Conservation (phyloP, 2,329 filamentous ascomycete species). For the Pezicula neosporulosa region DNA sequence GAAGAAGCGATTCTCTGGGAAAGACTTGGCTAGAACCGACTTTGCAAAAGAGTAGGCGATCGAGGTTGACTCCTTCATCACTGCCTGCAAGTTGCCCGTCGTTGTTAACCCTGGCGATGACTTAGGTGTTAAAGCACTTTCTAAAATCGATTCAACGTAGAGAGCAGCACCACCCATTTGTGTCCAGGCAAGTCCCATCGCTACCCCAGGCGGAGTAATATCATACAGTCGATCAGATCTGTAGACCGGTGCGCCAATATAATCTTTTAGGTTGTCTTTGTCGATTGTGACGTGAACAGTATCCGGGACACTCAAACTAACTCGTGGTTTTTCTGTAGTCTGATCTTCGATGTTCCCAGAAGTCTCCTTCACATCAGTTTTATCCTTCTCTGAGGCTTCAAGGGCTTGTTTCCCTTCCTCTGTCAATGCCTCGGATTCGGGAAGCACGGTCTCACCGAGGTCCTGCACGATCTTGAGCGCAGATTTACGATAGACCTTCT, state of each 20-base stretch:
- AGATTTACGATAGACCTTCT: slow-evolving; percentile 97
- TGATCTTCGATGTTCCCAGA: slow-evolving; percentile 49
- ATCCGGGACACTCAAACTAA: slow-evolving; percentile 80
- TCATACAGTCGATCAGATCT: slow-evolving; percentile 96
- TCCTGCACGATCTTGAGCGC: slow-evolving; percentile 97
- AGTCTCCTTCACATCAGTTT: slow-evolving; percentile 59
- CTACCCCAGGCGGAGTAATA: slow-evolving; percentile 85
- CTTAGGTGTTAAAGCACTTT: slow-evolving; percentile 70
- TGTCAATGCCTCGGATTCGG: slow-evolving; percentile 79
- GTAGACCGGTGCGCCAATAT: slow-evolving; percentile 92
- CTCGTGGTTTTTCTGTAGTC: slow-evolving; percentile 64
- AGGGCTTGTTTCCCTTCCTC: slow-evolving; percentile 79
- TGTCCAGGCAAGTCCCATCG: slow-evolving; percentile 98
- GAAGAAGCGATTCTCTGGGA: slow-evolving; percentile 91
- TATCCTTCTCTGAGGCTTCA: slow-evolving; percentile 66
- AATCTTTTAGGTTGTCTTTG: slow-evolving; percentile 91
- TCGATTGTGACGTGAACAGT: slow-evolving; percentile 80
- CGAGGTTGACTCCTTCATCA: slow-evolving; percentile 96
- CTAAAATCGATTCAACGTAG: slow-evolving; percentile 95
- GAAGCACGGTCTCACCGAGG: slow-evolving; percentile 77
- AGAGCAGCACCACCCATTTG: slow-evolving; percentile 94
- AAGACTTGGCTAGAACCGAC: slow-evolving; percentile 78
- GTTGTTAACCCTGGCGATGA: slow-evolving; percentile 81
- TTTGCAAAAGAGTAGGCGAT: slow-evolving; percentile 98
- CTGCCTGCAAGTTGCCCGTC: slow-evolving; percentile 89